Conservation (phyloP, 192 early-diverging fungal genomes). For the Coemansia sp. region DNA sequence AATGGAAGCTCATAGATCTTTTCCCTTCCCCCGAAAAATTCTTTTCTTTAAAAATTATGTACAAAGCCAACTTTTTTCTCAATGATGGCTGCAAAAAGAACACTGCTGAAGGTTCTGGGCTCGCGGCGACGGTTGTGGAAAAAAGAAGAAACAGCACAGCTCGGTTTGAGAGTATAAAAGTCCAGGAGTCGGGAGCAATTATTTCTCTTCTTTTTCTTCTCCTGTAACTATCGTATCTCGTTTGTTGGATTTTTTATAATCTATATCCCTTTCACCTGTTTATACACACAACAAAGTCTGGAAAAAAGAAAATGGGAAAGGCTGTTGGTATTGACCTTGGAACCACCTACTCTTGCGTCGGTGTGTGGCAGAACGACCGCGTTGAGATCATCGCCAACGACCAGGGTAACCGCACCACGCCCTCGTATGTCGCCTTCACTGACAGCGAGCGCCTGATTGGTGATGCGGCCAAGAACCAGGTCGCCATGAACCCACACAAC, state of each 20-base stretch:
- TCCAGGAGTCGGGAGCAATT: neutral
- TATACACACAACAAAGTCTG: conserved; percentile 13
- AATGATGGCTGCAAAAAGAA: neutral
- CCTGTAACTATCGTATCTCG: neutral
- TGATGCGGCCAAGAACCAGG: conserved; percentile 99
- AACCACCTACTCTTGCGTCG: conserved; percentile 62
- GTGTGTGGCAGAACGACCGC: conserved; percentile 72
- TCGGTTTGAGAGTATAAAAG: neutral
- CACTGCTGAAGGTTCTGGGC: conserved; percentile 14
- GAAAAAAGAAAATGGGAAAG: conserved; percentile 54
- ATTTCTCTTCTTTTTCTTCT: conserved; percentile 10
- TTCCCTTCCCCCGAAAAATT: conserved; percentile 12
- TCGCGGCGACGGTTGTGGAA: neutral
- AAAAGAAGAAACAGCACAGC: neutral
- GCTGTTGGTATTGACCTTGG: conserved; percentile 66
- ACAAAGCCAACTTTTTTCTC: neutral
- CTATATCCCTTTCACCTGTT: conserved; percentile 1
- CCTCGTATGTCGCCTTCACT: conserved; percentile 96
- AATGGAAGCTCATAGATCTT: conserved; percentile 37
- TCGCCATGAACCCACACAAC: conserved; percentile 97
- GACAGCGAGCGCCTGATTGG: conserved; percentile 98
- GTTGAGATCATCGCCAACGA: conserved; percentile 99
- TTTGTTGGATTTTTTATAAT: neutral
- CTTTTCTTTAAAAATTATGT: conserved; percentile 6
- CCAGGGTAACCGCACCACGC: conserved; percentile 98